Evolutionary conservation across 768 basidiomycete genomes (phyloP).

Genomic region (Trametes sanguinea): DNA sequence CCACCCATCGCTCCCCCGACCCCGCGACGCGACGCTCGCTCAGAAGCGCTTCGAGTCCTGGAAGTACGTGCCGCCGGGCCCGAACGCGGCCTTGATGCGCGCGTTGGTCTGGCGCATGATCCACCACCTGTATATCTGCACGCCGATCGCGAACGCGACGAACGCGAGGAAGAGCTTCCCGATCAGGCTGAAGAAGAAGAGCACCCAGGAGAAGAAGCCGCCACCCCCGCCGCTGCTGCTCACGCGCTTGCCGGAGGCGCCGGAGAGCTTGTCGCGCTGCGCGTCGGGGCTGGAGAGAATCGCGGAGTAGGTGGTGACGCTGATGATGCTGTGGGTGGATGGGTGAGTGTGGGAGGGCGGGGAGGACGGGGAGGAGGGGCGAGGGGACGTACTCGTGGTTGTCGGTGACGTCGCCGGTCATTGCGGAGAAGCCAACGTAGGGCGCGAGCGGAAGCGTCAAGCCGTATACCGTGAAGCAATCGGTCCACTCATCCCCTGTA

Average conservation of each 20-base stretch:
- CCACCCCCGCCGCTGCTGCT: neutral
- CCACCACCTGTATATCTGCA: slow-evolving; percentile 18
- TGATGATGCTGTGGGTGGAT: slow-evolving; percentile 80
- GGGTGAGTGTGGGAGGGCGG: no score
- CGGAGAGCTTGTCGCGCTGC: slow-evolving; percentile 49
- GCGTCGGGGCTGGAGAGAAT: slow-evolving; percentile 55
- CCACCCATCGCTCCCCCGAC: no score
- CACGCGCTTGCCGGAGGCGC: slow-evolving; percentile 22
- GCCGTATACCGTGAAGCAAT: slow-evolving; percentile 81
- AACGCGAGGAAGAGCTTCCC: slow-evolving; percentile 17
- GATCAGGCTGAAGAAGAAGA: slow-evolving; percentile 15
- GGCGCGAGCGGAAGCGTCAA: slow-evolving; percentile 66
- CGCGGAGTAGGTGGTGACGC: slow-evolving; percentile 75
- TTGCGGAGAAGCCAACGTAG: slow-evolving; percentile 87
- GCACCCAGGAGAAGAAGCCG: slow-evolving; percentile 1
- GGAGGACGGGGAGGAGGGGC: neutral
- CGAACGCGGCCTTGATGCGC: slow-evolving; percentile 15
- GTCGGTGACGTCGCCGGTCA: slow-evolving; percentile 94
- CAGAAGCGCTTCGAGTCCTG: slow-evolving; percentile 14
- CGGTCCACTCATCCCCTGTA: slow-evolving; percentile 89
- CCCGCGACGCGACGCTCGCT: neutral
- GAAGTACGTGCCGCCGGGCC: slow-evolving; percentile 12
- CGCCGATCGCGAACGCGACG: slow-evolving; percentile 12
- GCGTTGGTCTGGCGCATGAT: slow-evolving; percentile 18
- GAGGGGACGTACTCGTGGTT: slow-evolving; percentile 75